Conservation (phyloP, 2,329 filamentous ascomycete species). For the Aspergillus alliaceus region DNA sequence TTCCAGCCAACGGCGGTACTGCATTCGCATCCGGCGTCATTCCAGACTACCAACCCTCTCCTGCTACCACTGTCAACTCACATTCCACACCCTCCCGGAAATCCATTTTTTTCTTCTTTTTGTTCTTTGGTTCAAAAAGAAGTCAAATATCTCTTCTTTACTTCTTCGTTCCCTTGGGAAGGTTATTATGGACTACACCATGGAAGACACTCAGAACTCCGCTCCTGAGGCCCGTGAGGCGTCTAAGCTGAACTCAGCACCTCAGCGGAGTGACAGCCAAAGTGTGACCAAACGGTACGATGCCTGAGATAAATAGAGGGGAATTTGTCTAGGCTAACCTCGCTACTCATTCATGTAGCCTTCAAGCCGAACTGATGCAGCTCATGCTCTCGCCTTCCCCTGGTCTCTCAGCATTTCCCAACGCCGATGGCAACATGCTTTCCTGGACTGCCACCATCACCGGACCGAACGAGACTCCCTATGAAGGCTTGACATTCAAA, state of each 20-base stretch:
- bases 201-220: conserved; percentile 67
- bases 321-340: neutral
- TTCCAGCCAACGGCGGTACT: conserved; percentile 19
- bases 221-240: conserved; percentile 62
- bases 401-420: conserved; percentile 92
- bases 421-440: conserved; percentile 83
- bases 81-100: conserved; percentile 22
- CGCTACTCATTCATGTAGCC: conserved; percentile 52
- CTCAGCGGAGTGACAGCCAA: conserved; percentile 64
- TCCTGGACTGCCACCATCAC: conserved; percentile 92
- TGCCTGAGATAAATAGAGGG: too few relatives aligned
- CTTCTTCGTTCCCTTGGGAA: conserved; percentile 5
- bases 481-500: conserved; percentile 85
- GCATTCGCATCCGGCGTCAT: conserved; percentile 33
- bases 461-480: conserved; percentile 88
- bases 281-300: conserved; percentile 76
- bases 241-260: conserved; percentile 58
- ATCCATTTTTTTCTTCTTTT: conserved; percentile 14
- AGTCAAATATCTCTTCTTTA: neutral
- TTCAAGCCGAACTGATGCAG: conserved; percentile 97
- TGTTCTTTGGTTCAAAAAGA: conserved; percentile 1
- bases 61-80: conserved; percentile 19
- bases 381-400: conserved; percentile 94
- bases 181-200: conserved; percentile 53
- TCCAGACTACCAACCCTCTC: conserved; percentile 32